Conservation (phyloP, 768 basidiomycete genomes). For the Boletus coccyginus region DNA sequence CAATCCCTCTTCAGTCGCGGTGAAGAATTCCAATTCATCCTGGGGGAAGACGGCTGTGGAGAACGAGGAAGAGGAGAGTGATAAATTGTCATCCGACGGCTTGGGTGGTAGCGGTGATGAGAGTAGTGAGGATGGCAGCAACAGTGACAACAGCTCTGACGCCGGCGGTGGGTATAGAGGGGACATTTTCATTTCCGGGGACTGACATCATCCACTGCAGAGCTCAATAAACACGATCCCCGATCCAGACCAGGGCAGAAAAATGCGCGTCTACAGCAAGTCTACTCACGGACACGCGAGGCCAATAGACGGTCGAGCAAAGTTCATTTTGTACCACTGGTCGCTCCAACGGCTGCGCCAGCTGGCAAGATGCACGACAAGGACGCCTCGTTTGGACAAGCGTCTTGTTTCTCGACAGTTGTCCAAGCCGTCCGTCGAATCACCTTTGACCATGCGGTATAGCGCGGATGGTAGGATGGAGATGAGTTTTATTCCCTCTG, state of each 20-base stretch:
- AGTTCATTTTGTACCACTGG: constrained; percentile 67
- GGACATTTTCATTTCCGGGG: constrained; percentile 9
- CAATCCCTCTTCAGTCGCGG: constrained; percentile 80
- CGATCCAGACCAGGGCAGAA: constrained; percentile 48
- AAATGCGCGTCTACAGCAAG: constrained; percentile 46
- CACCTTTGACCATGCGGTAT: constrained; percentile 20
- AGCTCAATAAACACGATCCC: constrained; percentile 56
- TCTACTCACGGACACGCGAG: constrained; percentile 40
- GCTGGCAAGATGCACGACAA: constrained; percentile 38
- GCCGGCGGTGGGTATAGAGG: constrained; percentile 46
- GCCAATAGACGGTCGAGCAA: constrained; percentile 44
- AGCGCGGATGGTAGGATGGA: constrained; percentile 70
- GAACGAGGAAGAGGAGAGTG: constrained; percentile 86
- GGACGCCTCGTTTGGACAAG: constrained; percentile 68
- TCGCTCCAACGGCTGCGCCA: constrained; percentile 37
- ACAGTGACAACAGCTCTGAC: constrained; percentile 51
- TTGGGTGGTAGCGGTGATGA: constrained; percentile 42
- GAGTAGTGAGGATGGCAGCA: constrained; percentile 43
- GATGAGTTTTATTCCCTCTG: constrained; percentile 76
- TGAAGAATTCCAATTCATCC: constrained; percentile 38
- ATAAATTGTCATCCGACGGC: constrained; percentile 61
- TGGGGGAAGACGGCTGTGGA: constrained; percentile 77
- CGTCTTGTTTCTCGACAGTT: constrained; percentile 41
- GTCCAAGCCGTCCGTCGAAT: constrained; percentile 11
- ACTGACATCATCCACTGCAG: constrained; percentile 30